phyloP scores from a whole-genome alignment of 805 yeast genomes.

The Barnettozyma populi region DNA sequence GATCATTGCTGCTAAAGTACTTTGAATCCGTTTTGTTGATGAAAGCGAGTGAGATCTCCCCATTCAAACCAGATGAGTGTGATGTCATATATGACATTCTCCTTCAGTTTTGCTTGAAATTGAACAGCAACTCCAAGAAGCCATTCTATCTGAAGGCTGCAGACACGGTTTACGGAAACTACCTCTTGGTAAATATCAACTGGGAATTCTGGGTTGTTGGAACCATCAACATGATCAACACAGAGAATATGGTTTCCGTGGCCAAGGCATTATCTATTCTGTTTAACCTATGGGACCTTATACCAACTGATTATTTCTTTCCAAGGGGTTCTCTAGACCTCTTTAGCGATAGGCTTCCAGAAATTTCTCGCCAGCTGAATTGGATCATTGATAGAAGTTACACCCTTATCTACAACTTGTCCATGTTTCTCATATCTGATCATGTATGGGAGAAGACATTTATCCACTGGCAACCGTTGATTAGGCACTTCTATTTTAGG shows the following conservation, averaged over 20 bases:
- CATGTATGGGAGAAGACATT: constrained; percentile 51
- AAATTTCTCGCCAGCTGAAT: constrained; percentile 1
- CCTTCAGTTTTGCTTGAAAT: constrained; percentile 23
- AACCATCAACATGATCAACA: constrained; percentile 49
- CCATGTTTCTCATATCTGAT: constrained; percentile 48
- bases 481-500: constrained; percentile 62
- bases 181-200: constrained; percentile 27
- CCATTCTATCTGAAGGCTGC: not conserved
- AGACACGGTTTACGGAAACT: not conserved
- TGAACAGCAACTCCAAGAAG: constrained; percentile 2
- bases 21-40: constrained; percentile 20
- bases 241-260: constrained; percentile 58
- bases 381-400: constrained; percentile 39
- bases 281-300: constrained; percentile 68
- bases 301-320: constrained; percentile 38
- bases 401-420: constrained; percentile 43
- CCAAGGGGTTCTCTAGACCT: not conserved
- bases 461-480: constrained; percentile 76
- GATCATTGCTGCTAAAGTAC: constrained; percentile 2
- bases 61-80: constrained; percentile 35
- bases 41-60: constrained; percentile 30
- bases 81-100: constrained; percentile 38
- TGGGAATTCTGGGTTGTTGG: constrained; percentile 79
- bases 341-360: not conserved
- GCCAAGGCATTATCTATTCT: constrained; percentile 59